These are phyloP conservation scores for Bocquillonia castaneifolia DNA, from an alignment of 441 rosid genomes.

Conservation along the genomic window DNA sequence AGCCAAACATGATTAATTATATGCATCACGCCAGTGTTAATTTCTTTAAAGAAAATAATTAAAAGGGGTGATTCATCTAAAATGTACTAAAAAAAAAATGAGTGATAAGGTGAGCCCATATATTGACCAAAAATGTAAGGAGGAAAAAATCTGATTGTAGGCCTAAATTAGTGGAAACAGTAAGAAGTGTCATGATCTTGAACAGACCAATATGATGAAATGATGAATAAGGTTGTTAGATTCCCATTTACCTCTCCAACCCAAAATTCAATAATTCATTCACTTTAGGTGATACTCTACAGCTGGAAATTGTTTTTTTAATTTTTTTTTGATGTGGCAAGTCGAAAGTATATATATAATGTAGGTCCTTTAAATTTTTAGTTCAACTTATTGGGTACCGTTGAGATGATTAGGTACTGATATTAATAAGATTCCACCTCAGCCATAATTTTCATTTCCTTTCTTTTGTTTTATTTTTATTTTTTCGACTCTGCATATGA, in stretches of 20 bases:
- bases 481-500: constrained; percentile 12
- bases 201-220: not conserved
- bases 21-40: too few relatives aligned
- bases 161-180: constrained; percentile 8
- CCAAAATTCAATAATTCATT: constrained; percentile 28
- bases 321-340: not conserved
- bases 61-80: not conserved
- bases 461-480: too few relatives aligned
- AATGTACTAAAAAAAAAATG: not conserved
- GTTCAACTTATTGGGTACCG: not conserved
- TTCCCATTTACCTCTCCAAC: constrained; percentile 20
- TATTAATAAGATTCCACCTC: not conserved
- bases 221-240: constrained; percentile 5
- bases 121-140: not conserved
- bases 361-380: constrained; percentile 9
- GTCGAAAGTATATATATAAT: not conserved
- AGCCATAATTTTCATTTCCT: too few relatives aligned
- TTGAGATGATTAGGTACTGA: constrained; percentile 11
- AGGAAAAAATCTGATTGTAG: not conserved
- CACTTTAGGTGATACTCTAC: constrained; percentile 31
- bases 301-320: constrained; percentile 24
- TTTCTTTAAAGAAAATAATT: too few relatives aligned
- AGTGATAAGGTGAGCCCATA: not conserved
- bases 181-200: constrained; percentile 17
- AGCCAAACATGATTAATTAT: too few relatives aligned